Evolutionary conservation across 176 grass and related monocot species (phyloP).

Genomic region (Themeda triandra): DNA sequence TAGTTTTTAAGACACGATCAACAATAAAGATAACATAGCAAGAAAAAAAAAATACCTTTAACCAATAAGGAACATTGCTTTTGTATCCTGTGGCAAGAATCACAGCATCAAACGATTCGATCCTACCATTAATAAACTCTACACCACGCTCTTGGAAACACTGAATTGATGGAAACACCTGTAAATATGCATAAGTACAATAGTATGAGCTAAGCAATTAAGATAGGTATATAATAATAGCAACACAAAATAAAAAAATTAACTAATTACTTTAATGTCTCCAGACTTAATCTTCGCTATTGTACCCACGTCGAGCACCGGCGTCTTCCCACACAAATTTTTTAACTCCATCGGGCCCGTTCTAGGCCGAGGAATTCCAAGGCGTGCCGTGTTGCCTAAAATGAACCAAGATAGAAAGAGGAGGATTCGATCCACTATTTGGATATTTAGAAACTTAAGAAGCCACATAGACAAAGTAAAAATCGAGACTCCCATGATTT

Average conservation of each 20-base stretch:
- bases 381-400: constrained; percentile 50
- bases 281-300: constrained; percentile 73
- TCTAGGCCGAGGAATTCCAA: constrained; percentile 58
- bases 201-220: neutral
- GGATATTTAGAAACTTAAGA: constrained; percentile 38
- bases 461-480: constrained; percentile 69
- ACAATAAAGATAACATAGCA: neutral
- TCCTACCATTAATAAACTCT: constrained; percentile 62
- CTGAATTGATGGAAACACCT: constrained; percentile 60
- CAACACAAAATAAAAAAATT: neutral
- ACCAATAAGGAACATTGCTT: constrained; percentile 88
- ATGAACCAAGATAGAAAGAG: constrained; percentile 42
- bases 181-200: neutral
- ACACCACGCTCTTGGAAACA: constrained; percentile 46
- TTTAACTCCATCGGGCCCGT: constrained; percentile 80
- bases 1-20: neutral
- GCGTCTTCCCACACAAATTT: constrained; percentile 60
- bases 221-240: neutral
- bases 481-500: constrained; percentile 69
- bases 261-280: constrained; percentile 47
- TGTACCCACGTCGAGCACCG: constrained; percentile 79
- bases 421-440: constrained; percentile 49
- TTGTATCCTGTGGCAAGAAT: constrained; percentile 82
- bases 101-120: constrained; percentile 55
- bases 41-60: constrained; percentile 45